These are phyloP conservation scores for Neonectria faginata DNA, from an alignment of 2,329 filamentous ascomycete species.

Conservation along the genomic window DNA sequence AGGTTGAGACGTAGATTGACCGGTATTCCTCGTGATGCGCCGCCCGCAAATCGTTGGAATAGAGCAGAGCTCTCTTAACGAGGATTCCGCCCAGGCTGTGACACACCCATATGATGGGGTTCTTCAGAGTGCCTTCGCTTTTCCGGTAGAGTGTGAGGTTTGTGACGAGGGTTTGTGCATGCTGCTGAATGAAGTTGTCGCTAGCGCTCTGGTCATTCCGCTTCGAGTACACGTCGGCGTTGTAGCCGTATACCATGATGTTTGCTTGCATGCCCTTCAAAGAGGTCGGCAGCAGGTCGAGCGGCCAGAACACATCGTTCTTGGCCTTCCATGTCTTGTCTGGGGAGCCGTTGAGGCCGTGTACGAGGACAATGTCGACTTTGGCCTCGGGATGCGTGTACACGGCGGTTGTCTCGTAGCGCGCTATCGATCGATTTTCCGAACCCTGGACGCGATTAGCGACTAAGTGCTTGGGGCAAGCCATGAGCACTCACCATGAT, in stretches of 20 bases:
- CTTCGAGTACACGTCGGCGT: conserved; percentile 71
- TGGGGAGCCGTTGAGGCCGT: conserved; percentile 76
- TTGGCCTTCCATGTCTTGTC: conserved; percentile 70
- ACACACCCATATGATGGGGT: conserved; percentile 81
- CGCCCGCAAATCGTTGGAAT: conserved; percentile 71
- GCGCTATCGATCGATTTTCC: conserved; percentile 48
- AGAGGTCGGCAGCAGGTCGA: conserved; percentile 72
- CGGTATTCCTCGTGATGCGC: conserved; percentile 72
- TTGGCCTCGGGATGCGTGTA: conserved; percentile 69
- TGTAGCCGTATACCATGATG: conserved; percentile 79
- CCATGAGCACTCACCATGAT: conserved; percentile 42
- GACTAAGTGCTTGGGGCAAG: not conserved
- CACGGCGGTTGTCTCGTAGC: conserved; percentile 70
- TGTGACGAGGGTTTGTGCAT: conserved; percentile 76
- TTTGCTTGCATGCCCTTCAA: conserved; percentile 70
- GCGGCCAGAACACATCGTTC: conserved; percentile 75
- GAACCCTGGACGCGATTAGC: conserved; percentile 52
- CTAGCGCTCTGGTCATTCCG: conserved; percentile 66
- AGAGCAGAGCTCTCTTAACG: conserved; percentile 76
- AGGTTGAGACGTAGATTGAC: conserved; percentile 79
- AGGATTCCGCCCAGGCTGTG: conserved; percentile 81
- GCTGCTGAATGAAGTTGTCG: conserved; percentile 75
- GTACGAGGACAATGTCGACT: conserved; percentile 76
- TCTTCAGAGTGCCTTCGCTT: conserved; percentile 65
- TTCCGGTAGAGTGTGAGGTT: conserved; percentile 73